A percentile compares a stretch with the other conserved stretches of the same genome.
phyloP scores from a whole-genome alignment of 2,329 filamentous ascomycete species.

The Fusarium irregulare region DNA sequence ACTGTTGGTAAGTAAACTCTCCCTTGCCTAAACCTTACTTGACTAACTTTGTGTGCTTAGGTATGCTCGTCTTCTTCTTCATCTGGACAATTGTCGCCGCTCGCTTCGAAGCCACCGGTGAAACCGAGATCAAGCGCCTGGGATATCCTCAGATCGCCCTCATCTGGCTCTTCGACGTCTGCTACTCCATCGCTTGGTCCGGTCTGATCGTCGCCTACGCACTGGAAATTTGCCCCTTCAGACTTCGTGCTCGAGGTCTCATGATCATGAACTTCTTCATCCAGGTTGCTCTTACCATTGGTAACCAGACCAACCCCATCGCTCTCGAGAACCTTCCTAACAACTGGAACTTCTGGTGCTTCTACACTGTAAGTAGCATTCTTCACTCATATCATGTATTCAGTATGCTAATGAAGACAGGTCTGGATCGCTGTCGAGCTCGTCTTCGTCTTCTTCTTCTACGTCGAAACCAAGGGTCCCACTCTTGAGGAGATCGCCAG shows the following conservation, averaged over 20 bases:
- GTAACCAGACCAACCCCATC: constrained; percentile 72
- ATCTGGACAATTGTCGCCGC: constrained; percentile 21
- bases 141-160: constrained; percentile 68
- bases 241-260: constrained; percentile 67
- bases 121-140: constrained; percentile 46
- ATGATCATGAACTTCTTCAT: constrained; percentile 74
- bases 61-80: constrained; percentile 52
- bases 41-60: constrained; percentile 36
- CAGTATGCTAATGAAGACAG: neutral
- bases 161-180: constrained; percentile 69
- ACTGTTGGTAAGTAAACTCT: constrained; percentile 41
- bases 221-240: constrained; percentile 69
- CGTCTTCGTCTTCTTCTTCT: constrained; percentile 72
- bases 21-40: rapidly evolving
- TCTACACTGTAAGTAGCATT: constrained; percentile 62
- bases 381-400: too few relatives aligned
- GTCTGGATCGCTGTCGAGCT: constrained; percentile 57
- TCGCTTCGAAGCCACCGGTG: constrained; percentile 12
- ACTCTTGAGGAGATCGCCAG: constrained; percentile 71
- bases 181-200: constrained; percentile 70
- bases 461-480: constrained; percentile 76
- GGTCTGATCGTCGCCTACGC: constrained; percentile 68
- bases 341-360: constrained; percentile 74
- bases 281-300: constrained; percentile 70
- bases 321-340: constrained; percentile 70